phyloP scores from a whole-genome alignment of 73 alveolate species.

The Blepharisma japonicum region DNA sequence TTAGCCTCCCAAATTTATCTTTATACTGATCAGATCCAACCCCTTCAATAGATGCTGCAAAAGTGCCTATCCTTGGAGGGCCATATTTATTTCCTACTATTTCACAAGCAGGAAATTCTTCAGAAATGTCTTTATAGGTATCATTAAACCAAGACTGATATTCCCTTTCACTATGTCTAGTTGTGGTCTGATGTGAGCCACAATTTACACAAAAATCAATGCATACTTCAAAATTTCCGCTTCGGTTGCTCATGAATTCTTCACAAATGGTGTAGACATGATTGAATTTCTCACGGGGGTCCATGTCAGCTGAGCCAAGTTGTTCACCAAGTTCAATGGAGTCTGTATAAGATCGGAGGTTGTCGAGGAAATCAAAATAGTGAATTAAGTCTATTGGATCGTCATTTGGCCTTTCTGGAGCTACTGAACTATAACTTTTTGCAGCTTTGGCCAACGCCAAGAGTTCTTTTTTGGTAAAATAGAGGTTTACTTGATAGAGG shows the following conservation, averaged over 20 bases:
- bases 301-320: slow-evolving; percentile 41
- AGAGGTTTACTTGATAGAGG: neutral
- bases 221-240: slow-evolving; percentile 86
- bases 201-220: slow-evolving; percentile 95
- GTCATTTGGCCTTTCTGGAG: neutral
- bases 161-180: slow-evolving; percentile 94
- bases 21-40: slow-evolving; percentile 77
- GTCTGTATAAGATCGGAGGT: slow-evolving; percentile 48
- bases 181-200: slow-evolving; percentile 80
- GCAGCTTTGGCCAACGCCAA: neutral
- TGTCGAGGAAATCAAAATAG: neutral
- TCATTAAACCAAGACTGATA: slow-evolving; percentile 83
- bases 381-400: neutral
- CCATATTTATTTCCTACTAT: slow-evolving; percentile 94
- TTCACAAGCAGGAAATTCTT: slow-evolving; percentile 79
- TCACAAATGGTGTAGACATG: slow-evolving; percentile 43
- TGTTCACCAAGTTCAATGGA: slow-evolving; percentile 43
- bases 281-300: slow-evolving; percentile 31
- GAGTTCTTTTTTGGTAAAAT: neutral
- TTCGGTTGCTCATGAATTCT: slow-evolving; percentile 45
- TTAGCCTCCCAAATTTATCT: slow-evolving; percentile 88
- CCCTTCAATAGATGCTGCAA: slow-evolving; percentile 93
- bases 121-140: slow-evolving; percentile 79
- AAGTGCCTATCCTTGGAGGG: slow-evolving; percentile 77
- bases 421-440: neutral